Evolutionary conservation across 805 yeast species (phyloP).

Genomic region (Kodamaea hsintzibuensis): DNA sequence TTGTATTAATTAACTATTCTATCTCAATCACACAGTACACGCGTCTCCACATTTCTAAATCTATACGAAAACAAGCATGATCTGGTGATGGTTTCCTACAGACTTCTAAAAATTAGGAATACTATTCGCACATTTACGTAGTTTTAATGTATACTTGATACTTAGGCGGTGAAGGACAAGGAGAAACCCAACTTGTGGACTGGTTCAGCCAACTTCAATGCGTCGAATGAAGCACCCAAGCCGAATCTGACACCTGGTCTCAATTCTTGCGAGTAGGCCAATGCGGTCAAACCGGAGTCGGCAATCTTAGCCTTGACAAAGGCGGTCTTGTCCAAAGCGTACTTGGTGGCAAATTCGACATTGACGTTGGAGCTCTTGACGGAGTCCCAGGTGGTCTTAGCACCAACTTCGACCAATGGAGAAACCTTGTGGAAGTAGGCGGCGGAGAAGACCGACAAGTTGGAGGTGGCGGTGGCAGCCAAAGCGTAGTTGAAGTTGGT

Average conservation of each 20-base stretch:
- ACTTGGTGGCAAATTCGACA: constrained; percentile 95
- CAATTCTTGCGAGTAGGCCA: constrained; percentile 91
- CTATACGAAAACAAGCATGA: too few relatives aligned
- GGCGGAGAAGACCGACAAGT: constrained; percentile 87
- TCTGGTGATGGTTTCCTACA: neutral
- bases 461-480: constrained; percentile 80
- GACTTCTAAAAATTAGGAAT: neutral
- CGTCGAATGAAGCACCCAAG: constrained; percentile 95
- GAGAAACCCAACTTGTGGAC: constrained; percentile 98
- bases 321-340: constrained; percentile 81
- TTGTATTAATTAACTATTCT: neutral
- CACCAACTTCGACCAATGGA: constrained; percentile 93
- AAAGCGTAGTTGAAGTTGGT: constrained; percentile 83
- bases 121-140: neutral
- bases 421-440: constrained; percentile 96
- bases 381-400: constrained; percentile 95
- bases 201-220: constrained; percentile 91
- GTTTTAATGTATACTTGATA: constrained; percentile 5
- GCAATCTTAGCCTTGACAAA: constrained; percentile 96
- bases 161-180: constrained; percentile 85
- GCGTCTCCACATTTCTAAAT: neutral
- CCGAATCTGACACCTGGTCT: constrained; percentile 97
- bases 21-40: too few relatives aligned
- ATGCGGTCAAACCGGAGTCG: constrained; percentile 91
- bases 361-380: constrained; percentile 79